These are phyloP conservation scores for Cephalotrichum gorgonifer DNA, from an alignment of 2,329 filamentous ascomycete species.

Conservation along the genomic window DNA sequence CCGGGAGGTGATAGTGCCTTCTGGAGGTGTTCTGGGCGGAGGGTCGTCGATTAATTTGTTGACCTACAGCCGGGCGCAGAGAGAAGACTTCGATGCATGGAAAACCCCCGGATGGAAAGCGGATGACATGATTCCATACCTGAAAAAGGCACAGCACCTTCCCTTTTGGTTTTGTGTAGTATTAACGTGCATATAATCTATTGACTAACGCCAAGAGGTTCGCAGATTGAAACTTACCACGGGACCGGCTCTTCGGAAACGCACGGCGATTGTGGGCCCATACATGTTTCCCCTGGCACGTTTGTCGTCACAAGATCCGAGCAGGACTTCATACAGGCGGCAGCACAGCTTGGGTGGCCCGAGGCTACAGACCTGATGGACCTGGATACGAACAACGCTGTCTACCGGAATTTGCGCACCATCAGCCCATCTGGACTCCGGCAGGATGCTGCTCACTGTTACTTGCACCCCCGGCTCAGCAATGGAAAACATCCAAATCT, in stretches of 20 bases:
- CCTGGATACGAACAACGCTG: conserved; percentile 23
- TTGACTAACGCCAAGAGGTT: background rate
- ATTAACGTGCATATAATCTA: too few species aligned
- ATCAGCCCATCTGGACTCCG: conserved; percentile 36
- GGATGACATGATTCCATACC: conserved; percentile 18
- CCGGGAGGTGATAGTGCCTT: conserved; percentile 13
- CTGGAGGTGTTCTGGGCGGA: conserved; percentile 18
- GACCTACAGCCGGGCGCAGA: conserved; percentile 20
- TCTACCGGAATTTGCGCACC: conserved; percentile 32
- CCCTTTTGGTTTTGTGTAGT: too few species aligned
- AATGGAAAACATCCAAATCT: conserved; percentile 37
- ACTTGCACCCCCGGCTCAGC: conserved; percentile 39
- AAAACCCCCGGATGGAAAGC: conserved; percentile 21
- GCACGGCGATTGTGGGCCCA: conserved; percentile 40
- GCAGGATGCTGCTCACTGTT: conserved; percentile 47
- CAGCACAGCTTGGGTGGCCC: conserved; percentile 32
- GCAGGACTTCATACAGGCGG: conserved; percentile 36
- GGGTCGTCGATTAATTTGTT: conserved; percentile 22
- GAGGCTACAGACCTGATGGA: conserved; percentile 40
- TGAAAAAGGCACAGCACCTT: conserved; percentile 16
- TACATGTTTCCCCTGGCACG: conserved; percentile 37
- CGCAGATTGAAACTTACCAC: conserved; percentile 15
- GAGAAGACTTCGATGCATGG: conserved; percentile 22
- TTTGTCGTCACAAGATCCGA: conserved; percentile 25
- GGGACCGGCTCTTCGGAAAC: conserved; percentile 10